Evolutionary conservation across 306 rosid genomes (phyloP).

Genomic region (Dicorynia guianensis): DNA sequence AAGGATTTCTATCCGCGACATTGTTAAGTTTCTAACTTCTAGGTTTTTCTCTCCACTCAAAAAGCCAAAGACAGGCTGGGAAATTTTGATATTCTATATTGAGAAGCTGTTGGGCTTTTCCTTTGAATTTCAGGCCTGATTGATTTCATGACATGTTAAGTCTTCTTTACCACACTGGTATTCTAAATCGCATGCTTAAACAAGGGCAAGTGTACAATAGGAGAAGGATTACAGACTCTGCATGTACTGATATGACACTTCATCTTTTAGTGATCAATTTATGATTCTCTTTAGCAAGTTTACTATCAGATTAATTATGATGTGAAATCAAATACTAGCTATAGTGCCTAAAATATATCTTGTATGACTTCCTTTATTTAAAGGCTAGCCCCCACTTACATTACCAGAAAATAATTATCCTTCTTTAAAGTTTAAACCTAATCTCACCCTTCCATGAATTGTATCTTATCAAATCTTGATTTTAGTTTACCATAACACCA

Average conservation of each 20-base stretch:
- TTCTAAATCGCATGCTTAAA: neutral
- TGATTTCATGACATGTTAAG: neutral
- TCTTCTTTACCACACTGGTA: neutral
- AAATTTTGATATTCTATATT: neutral
- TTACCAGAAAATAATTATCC: neutral
- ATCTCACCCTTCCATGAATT: slow-evolving; percentile 6
- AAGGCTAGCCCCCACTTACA: slow-evolving; percentile 18
- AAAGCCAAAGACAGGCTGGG: slow-evolving; percentile 8
- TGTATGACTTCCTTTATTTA: slow-evolving; percentile 4
- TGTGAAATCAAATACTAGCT: neutral
- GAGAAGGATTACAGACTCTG: neutral
- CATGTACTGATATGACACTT: neutral
- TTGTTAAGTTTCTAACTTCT: slow-evolving; percentile 29
- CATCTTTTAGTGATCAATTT: neutral
- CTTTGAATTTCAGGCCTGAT: neutral
- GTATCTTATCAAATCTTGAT: slow-evolving; percentile 1
- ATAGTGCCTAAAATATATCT: neutral
- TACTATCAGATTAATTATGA: neutral
- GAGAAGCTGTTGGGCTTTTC: neutral
- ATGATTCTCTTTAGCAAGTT: neutral
- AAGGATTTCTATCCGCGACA: slow-evolving; percentile 10
- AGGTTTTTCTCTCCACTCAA: slow-evolving; percentile 14
- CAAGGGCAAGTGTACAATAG: neutral
- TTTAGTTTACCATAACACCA: neutral
- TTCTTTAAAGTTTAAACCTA: slow-evolving; percentile 3